Conservation (phyloP, 768 basidiomycete species). For the Rhizopogon vinicolor region DNA sequence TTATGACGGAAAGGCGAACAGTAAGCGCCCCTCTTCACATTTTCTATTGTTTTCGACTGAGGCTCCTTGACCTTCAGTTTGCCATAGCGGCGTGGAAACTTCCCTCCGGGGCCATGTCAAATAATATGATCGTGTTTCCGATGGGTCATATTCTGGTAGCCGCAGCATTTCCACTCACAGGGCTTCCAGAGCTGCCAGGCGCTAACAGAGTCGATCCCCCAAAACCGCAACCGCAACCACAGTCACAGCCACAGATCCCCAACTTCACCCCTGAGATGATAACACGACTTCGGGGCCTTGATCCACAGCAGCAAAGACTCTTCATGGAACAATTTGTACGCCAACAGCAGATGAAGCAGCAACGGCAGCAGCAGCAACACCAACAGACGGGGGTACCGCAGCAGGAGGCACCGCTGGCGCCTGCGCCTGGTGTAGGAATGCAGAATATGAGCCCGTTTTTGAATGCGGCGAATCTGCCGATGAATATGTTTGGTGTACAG, state of each 20-base stretch:
- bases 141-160: constrained; percentile 32
- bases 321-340: constrained; percentile 11
- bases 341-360: constrained; percentile 11
- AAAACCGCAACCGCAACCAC: constrained; percentile 1
- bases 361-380: constrained; percentile 10
- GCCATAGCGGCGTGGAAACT: constrained; percentile 48
- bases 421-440: constrained; percentile 3
- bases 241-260: neutral
- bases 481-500: constrained; percentile 14
- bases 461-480: constrained; percentile 8
- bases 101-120: constrained; percentile 36
- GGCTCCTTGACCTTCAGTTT: constrained; percentile 30
- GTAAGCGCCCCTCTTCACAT: constrained; percentile 31
- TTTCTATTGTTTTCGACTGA: neutral
- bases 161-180: constrained; percentile 46
- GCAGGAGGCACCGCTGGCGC: neutral
- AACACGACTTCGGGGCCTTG: constrained; percentile 19
- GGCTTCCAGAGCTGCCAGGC: constrained; percentile 40
- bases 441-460: constrained; percentile 2
- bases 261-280: constrained; percentile 6
- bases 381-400: neutral
- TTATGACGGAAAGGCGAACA: constrained; percentile 38
- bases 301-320: constrained; percentile 17
- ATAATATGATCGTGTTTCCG: constrained; percentile 46
- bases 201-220: constrained; percentile 11